Percentiles rank a stretch among this genome's conserved stretches.
phyloP scores from a whole-genome alignment of 441 rosid genomes.

The Hura crepitans region DNA sequence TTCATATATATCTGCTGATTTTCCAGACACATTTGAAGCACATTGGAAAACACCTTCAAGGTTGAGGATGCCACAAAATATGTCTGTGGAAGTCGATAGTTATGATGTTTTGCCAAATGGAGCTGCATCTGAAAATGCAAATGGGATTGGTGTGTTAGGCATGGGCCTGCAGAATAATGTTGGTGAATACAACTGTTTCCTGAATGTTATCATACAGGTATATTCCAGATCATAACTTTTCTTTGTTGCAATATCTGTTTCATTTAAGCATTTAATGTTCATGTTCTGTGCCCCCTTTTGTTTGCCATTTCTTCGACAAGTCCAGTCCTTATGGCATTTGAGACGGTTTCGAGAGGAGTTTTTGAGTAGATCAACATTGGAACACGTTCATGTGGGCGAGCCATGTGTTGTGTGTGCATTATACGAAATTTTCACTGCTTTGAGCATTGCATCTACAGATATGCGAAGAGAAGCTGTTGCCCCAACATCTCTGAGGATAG shows the following conservation, averaged over 20 bases:
- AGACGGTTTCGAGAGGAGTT: conserved; percentile 73
- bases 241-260: conserved; percentile 5
- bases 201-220: conserved; percentile 97
- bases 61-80: conserved; percentile 29
- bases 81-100: conserved; percentile 33
- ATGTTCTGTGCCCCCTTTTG: conserved; percentile 21
- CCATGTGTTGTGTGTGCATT: conserved; percentile 93
- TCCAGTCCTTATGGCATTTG: conserved; percentile 93
- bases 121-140: conserved; percentile 28
- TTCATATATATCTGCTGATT: conserved; percentile 27
- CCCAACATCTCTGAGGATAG: conserved; percentile 78
- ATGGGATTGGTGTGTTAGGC: conserved; percentile 49
- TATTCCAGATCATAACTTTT: conserved; percentile 5
- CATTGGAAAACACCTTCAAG: conserved; percentile 44
- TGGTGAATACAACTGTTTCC: conserved; percentile 96
- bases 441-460: conserved; percentile 54
- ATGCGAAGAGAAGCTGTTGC: conserved; percentile 64
- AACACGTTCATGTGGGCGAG: conserved; percentile 83
- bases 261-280: conserved; percentile 3
- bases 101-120: conserved; percentile 35
- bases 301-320: conserved; percentile 21
- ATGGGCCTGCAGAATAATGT: conserved; percentile 87
- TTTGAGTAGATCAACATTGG: conserved; percentile 58
- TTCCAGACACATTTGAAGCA: conserved; percentile 61
- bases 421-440: conserved; percentile 67